phyloP scores from a whole-genome alignment of 2,329 filamentous ascomycete genomes.

The Plectosphaerella cucumerina region DNA sequence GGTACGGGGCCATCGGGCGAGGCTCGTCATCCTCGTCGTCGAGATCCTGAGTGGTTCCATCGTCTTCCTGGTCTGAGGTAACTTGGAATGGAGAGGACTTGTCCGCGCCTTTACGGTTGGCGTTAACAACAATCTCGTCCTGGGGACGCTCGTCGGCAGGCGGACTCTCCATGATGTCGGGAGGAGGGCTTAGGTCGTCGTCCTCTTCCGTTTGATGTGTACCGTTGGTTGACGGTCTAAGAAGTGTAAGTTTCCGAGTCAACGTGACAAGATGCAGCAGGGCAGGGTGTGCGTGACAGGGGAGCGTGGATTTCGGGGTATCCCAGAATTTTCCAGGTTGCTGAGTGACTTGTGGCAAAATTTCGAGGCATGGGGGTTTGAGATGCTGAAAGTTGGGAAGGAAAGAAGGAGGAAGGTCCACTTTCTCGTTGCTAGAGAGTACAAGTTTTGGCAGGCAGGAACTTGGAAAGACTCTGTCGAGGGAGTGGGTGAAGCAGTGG shows the following conservation, averaged over 20 bases:
- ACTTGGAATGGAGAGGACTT: conserved; percentile 29
- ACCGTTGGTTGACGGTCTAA: conserved; percentile 14
- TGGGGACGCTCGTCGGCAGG: conserved; percentile 35
- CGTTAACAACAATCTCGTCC: conserved; percentile 51
- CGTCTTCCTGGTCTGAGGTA: conserved; percentile 30
- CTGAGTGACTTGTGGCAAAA: too few relatives aligned
- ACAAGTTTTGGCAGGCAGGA: too few relatives aligned
- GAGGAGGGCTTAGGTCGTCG: conserved; percentile 40
- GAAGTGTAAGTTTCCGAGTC: background rate
- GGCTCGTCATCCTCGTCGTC: background rate
- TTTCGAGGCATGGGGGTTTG: too few relatives aligned
- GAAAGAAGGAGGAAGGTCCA: too few relatives aligned
- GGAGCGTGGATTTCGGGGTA: too few relatives aligned
- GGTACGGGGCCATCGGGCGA: conserved; percentile 26
- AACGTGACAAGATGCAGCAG: too few relatives aligned
- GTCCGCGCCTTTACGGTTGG: conserved; percentile 30
- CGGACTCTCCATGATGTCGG: conserved; percentile 30
- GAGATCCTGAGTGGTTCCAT: background rate
- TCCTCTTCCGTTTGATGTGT: conserved; percentile 27
- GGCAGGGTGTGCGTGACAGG: too few relatives aligned
- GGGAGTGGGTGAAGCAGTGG: conserved; percentile 13
- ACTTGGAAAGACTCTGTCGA: too few relatives aligned
- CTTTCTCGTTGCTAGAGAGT: too few relatives aligned
- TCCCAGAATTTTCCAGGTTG: too few relatives aligned
- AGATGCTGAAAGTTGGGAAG: too few relatives aligned